Evolutionary conservation across 1,284 basidiomycete genomes (phyloP), one percentile per base, ranked within the genome.

Genomic region (Ustilago trichophora): DNA sequence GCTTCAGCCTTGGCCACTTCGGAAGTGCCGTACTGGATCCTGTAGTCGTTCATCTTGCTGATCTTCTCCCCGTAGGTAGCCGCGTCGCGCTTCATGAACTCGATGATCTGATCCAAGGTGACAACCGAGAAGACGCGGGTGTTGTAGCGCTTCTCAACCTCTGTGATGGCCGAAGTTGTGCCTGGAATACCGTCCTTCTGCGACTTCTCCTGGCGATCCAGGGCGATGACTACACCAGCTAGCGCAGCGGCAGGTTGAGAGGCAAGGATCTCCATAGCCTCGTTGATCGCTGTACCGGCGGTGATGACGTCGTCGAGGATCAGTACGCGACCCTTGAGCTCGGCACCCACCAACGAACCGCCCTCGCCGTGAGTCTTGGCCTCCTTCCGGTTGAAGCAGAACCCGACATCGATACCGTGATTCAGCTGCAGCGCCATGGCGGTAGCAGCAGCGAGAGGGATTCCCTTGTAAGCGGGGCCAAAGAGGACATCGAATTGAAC

Each of bases 381-480:
- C 83, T 98, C 96, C 83, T 98, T 98, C 35, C 95, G 87, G 82
- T 98, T 94, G 80, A 94, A 97, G 29, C 90, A 90, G 75, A 91
- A 92, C 0, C 90, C 90, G 25, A 93, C 87, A 40, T 88, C 84
- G 42, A 88, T 85, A 3, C 84, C 83, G 76, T 92, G 86, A 54
- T 87, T 85, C 55, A 87, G 84, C 15, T 80, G 75, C 29, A 98
- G 85, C 26, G 90, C 86, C 22, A 96, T 86, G 3, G 91, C 86
- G 1, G 94, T 93, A 40, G 91, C 88, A 0, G 95, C 91, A 0
- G 93, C 94, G 42, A 99, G 88, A 0, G 95, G 88, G 77, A 98
- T 98, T 34, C 93, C 95, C 84, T 98, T 98, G 85, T 98, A 98
- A 3, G 96, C 95, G 0, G 95, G 96, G 0, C 95, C 96, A 77